Base-by-base conservation (phyloP, 2,329 filamentous ascomycete species). In the Lecanosticta acicola region DNA sequence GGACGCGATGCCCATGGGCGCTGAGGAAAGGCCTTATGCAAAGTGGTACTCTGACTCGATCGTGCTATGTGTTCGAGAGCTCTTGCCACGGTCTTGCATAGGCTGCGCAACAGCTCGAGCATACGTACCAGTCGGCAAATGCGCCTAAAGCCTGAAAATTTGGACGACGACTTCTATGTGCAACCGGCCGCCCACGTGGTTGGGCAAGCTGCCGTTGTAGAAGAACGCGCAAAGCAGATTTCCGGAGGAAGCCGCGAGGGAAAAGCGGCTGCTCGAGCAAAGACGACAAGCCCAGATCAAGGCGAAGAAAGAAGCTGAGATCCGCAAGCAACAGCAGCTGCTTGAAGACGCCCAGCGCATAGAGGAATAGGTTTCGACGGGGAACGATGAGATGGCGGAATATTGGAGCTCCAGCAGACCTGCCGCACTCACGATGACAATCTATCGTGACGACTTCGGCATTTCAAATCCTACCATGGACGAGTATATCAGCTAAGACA, bases 221-320 rank as follows among this genome's bases (percentile, higher is more conserved):
- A 17, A 10, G 17, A 33, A 29, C n/a, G 33, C 11, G 43, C 29
- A 5, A 34, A 34, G 14, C 32, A 40, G 21, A 13, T 46, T 3
- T 17, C 16, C n/a, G 10, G 38, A 36, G 7, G n/a, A 40, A 19
- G 64, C 68, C 24, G 59, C 62, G 9, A 16, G 33, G 3, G 21
- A 41, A 32, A 16, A 32, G 16, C 40, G 40, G 8, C 16, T 34
- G 7, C 58, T 70, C 7, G 70, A 73, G 49, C 70, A 72, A 49
- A 64, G 61, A 39, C 68, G 71, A 48, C 61, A 60, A 14, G 66
- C 66, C 16, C 70, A 73, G 54, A 64, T 68, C 16, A n/a, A n/a
- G n/a, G 70, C 72, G 49, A 64, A 61, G 39, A 68, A 71, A 48
- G 61, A 60, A 14, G 66, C 66, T 17, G 70, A 73, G 54, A 64